Evolutionary conservation across 2,329 filamentous ascomycete species (phyloP).

Genomic region (Fusarium haematococcum): DNA sequence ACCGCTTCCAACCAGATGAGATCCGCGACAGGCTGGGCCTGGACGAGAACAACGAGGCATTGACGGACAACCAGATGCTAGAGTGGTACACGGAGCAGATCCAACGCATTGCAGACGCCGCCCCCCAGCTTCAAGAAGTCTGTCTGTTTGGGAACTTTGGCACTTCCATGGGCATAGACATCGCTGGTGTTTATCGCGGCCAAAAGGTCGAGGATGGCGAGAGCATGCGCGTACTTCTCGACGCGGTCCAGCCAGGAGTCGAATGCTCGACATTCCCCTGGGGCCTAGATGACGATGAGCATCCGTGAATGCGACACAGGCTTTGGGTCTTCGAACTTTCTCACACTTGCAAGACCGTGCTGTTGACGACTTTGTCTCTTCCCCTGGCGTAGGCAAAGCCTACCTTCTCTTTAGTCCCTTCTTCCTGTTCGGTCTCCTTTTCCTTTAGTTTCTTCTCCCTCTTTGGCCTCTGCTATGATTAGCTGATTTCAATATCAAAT

Average conservation of each 20-base stretch:
- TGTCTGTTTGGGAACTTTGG: not conserved
- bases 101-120: not conserved
- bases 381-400: too few relatives aligned
- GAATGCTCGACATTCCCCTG: not conserved
- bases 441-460: not conserved
- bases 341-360: too few relatives aligned
- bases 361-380: too few relatives aligned
- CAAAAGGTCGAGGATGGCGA: not conserved
- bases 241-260: not conserved
- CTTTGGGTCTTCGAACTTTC: too few relatives aligned
- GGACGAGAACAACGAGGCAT: not conserved
- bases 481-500: too few relatives aligned
- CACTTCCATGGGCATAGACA: not conserved
- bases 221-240: not conserved
- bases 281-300: not conserved
- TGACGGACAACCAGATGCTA: not conserved
- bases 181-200: not conserved
- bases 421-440: too few relatives aligned
- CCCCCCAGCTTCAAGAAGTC: not conserved
- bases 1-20: not conserved
- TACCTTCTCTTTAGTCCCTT: too few relatives aligned
- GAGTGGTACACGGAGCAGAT: not conserved
- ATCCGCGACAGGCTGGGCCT: not conserved
- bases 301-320: not conserved
- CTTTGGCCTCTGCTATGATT: not conserved